Evolutionary conservation across 2,329 filamentous ascomycete species (phyloP), one percentile per base, ranked within the genome.

Genomic region (Polytolypa hystricis): DNA sequence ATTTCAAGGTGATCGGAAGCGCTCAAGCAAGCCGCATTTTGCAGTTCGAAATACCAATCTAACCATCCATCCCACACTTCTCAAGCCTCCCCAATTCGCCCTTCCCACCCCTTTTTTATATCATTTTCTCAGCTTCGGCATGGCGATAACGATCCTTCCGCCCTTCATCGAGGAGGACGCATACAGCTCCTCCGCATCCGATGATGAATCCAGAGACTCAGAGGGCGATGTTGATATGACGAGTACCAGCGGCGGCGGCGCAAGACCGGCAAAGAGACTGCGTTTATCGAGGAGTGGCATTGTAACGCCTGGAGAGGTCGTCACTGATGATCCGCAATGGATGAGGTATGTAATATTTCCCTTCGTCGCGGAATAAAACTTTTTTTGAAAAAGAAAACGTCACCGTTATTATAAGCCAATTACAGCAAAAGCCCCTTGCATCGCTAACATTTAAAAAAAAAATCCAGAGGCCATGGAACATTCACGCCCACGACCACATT

Each of bases 261-360:
- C 30, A 18, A 54, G 56, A 32, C 47, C 56, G 8, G 44, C 54
- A 18, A 61, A 61, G 42, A 53, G 56, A 17, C 36, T 53, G 30
- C 45, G 54, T 36, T 41, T 54, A 19, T 40, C 51, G 11, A 40
- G 41, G 34, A 33, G 49, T 20, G 58, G 57, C 17, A 81, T 94
- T 47, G 79, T 93, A 50, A 93, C 86, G 0, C 86, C 86, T 1
- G 87, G 86, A 51, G 81, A 89, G 56, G 64, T 80, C 45, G 81
- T 94, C 49, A 94, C 86, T 5, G 74, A 78, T 42, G 84, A 93
- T 58, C 71, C 83, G n/a, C 84, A 93, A 66, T 94, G 84, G 84
- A 94, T 94, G 86, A 74, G 77, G 74, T 77, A 62, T 35, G 39
- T 33, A 14, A 14, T 5, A 4, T 26, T 7, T 16, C n/a, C 26